These are phyloP conservation scores for Mycena venus DNA, from an alignment of 768 basidiomycete genomes.

Conservation along the genomic window DNA sequence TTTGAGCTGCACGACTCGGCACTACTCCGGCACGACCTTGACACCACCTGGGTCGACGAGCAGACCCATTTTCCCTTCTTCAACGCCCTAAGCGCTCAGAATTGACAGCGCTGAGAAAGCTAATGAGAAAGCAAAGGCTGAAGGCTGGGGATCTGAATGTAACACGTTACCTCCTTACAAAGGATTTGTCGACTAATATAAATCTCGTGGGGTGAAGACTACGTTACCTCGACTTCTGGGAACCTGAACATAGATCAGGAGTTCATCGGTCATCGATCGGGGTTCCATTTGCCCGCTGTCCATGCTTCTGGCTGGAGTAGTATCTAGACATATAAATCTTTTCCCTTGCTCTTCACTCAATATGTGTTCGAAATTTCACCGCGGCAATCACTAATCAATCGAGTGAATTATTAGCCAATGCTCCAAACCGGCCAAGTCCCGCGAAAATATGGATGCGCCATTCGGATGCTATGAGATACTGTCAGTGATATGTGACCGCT, in stretches of 20 bases:
- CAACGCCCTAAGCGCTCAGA: background rate
- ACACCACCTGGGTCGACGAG: no score
- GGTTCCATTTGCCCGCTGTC: background rate
- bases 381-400: background rate
- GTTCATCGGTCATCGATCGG: background rate
- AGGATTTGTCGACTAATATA: background rate
- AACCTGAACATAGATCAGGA: background rate
- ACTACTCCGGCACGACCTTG: no score
- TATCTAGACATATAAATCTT: background rate
- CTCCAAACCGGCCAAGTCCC: background rate
- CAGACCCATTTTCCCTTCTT: no score
- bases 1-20: no score
- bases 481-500: background rate
- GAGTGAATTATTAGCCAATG: background rate
- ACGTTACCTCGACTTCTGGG: background rate
- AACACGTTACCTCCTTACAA: background rate
- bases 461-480: background rate
- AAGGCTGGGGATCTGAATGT: background rate
- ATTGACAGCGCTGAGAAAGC: background rate
- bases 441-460: background rate
- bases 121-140: background rate
- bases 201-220: background rate
- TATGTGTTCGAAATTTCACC: background rate
- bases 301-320: background rate
- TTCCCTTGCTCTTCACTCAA: background rate